Percentiles rank a stretch among this genome's conserved stretches.
Evolutionary conservation across 108 stramenopile genomes (phyloP).

Genomic region (Mediolabrus comicus): DNA sequence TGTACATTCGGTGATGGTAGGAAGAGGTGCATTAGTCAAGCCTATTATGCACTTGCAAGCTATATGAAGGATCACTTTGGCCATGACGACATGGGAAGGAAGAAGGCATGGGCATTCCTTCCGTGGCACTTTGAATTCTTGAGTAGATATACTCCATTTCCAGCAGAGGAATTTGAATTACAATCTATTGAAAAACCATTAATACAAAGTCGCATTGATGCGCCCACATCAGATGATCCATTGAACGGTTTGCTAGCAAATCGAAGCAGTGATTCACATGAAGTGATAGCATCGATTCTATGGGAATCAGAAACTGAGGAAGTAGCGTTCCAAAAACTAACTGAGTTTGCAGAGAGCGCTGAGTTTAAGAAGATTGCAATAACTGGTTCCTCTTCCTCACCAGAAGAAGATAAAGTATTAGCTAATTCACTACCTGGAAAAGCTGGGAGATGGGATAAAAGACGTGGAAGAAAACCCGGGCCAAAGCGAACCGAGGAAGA

Average conservation of each 20-base stretch:
- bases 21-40: constrained; percentile 46
- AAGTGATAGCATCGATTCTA: constrained; percentile 26
- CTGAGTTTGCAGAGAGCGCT: constrained; percentile 20
- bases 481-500: constrained; percentile 43
- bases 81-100: constrained; percentile 45
- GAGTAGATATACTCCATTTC: constrained; percentile 20
- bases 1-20: constrained; percentile 48
- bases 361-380: constrained; percentile 27
- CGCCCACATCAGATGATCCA: constrained; percentile 18
- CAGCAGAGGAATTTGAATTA: constrained; percentile 14
- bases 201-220: constrained; percentile 28
- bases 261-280: constrained; percentile 22
- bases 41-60: constrained; percentile 37
- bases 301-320: constrained; percentile 30
- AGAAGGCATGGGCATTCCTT: constrained; percentile 45
- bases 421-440: constrained; percentile 30
- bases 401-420: constrained; percentile 16
- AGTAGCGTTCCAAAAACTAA: constrained; percentile 23
- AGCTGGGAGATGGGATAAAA: constrained; percentile 9
- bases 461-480: constrained; percentile 27
- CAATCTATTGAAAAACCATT: constrained; percentile 9
- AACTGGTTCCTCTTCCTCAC: background rate
- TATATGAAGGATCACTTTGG: constrained; percentile 56
- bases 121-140: constrained; percentile 62
- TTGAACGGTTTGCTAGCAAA: constrained; percentile 32